phyloP scores from a whole-genome alignment of 176 grass and related monocot species.

The Otatea glauca region DNA sequence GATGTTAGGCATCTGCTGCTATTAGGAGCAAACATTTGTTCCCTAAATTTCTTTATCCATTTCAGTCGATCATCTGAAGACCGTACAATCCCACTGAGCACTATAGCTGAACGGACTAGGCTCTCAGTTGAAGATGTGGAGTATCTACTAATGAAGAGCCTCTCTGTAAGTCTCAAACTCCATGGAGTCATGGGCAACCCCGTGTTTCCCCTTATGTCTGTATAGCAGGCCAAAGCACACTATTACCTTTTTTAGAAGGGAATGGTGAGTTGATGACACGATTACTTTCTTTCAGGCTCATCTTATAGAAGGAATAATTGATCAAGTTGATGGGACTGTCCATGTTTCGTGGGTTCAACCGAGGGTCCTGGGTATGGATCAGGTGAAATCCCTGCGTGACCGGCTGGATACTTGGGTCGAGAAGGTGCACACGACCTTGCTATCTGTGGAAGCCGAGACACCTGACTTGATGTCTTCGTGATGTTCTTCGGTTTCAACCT shows the following conservation, averaged over 20 bases:
- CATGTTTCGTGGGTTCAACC: constrained; percentile 79
- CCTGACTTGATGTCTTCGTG: constrained; percentile 66
- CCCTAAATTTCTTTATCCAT: constrained; percentile 33
- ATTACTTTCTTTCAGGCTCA: constrained; percentile 54
- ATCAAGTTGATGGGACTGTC: constrained; percentile 71
- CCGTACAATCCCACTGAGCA: constrained; percentile 69
- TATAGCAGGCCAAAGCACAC: background rate
- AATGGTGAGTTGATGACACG: background rate
- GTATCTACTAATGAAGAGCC: constrained; percentile 88
- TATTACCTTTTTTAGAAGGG: background rate
- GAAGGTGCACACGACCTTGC: constrained; percentile 67
- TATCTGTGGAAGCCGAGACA: constrained; percentile 80
- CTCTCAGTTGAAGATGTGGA: constrained; percentile 82
- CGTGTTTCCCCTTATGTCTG: background rate
- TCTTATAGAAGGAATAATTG: constrained; percentile 92
- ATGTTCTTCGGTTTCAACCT: constrained; percentile 15
- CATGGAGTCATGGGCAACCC: background rate
- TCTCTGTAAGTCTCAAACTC: constrained; percentile 62
- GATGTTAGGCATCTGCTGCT: background rate
- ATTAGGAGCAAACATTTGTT: constrained; percentile 25
- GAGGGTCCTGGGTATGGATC: constrained; percentile 76
- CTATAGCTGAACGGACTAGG: constrained; percentile 66
- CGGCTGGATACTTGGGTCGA: constrained; percentile 72
- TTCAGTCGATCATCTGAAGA: constrained; percentile 70
- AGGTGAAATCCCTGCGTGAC: constrained; percentile 68